Conservation (phyloP, 129 eudicot genomes). For the Artemisia tridentata region DNA sequence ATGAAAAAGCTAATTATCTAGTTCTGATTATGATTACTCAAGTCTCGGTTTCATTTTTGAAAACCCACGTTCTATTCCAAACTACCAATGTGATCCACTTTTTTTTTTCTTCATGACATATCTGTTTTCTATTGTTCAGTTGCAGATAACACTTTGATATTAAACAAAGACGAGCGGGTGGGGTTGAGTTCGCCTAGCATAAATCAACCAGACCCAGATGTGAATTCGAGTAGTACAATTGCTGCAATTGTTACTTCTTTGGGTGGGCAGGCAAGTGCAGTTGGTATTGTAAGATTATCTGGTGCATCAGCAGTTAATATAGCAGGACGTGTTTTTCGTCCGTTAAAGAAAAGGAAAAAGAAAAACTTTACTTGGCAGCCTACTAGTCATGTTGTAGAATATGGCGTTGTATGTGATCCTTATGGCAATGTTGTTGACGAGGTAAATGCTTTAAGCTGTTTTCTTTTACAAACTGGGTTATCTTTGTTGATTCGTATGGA, state of each 20-base stretch:
- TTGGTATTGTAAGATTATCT: conserved; percentile 86
- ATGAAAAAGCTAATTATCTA: background rate
- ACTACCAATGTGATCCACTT: background rate
- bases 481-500: too few species aligned
- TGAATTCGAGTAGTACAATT: conserved; percentile 63
- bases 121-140: background rate
- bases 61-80: background rate
- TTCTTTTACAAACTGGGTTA: too few species aligned
- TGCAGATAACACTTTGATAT: conserved; percentile 42
- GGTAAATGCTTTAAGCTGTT: conserved; percentile 32
- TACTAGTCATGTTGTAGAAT: conserved; percentile 87
- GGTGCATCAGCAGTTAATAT: conserved; percentile 75
- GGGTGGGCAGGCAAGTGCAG: conserved; percentile 93
- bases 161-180: conserved; percentile 68
- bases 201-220: conserved; percentile 34
- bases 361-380: conserved; percentile 58
- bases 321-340: conserved; percentile 60
- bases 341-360: conserved; percentile 44
- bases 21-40: background rate
- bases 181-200: conserved; percentile 22
- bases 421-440: conserved; percentile 79
- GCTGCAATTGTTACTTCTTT: conserved; percentile 95
- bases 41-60: background rate
- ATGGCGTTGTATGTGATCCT: conserved; percentile 69
- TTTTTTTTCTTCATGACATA: background rate